These are phyloP conservation scores for Paramyrothecium roridum DNA, from an alignment of 2,329 filamentous ascomycete genomes.

Conservation along the genomic window DNA sequence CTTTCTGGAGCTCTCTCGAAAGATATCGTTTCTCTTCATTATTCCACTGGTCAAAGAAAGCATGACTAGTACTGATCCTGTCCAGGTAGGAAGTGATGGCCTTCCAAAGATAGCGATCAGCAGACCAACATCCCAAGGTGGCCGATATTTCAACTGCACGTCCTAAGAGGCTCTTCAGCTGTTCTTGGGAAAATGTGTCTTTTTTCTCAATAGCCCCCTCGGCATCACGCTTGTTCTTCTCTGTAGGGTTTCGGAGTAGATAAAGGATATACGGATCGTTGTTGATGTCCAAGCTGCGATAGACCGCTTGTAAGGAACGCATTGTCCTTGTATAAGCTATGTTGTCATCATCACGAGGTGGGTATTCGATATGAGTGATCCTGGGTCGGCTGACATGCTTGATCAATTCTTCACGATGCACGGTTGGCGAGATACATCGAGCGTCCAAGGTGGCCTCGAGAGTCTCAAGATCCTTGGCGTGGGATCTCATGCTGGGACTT, in stretches of 20 bases:
- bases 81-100: conserved; percentile 35
- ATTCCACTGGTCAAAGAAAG: conserved; percentile 37
- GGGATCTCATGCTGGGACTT: conserved; percentile 67
- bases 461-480: conserved; percentile 48
- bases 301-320: conserved; percentile 36
- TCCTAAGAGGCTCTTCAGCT: conserved; percentile 53
- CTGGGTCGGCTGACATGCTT: conserved; percentile 64
- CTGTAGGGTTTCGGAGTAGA: conserved; percentile 38
- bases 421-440: conserved; percentile 63
- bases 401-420: conserved; percentile 68
- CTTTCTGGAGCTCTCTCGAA: conserved; percentile 36
- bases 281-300: conserved; percentile 46
- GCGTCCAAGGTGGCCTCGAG: conserved; percentile 72
- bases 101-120: conserved; percentile 60
- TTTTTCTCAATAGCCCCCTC: conserved; percentile 33
- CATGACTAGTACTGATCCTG: conserved; percentile 11
- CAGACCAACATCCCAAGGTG: conserved; percentile 67
- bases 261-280: conserved; percentile 58
- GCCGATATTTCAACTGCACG: conserved; percentile 47
- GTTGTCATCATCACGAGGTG: conserved; percentile 1
- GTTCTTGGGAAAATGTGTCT: conserved; percentile 49
- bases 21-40: conserved; percentile 56
- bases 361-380: conserved; percentile 37
- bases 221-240: conserved; percentile 36
- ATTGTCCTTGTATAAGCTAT: conserved; percentile 30